A percentile compares a stretch with the other conserved stretches of the same genome.
Conservation (phyloP, 1,284 basidiomycete species). For the Rhodotorula sp. region DNA sequence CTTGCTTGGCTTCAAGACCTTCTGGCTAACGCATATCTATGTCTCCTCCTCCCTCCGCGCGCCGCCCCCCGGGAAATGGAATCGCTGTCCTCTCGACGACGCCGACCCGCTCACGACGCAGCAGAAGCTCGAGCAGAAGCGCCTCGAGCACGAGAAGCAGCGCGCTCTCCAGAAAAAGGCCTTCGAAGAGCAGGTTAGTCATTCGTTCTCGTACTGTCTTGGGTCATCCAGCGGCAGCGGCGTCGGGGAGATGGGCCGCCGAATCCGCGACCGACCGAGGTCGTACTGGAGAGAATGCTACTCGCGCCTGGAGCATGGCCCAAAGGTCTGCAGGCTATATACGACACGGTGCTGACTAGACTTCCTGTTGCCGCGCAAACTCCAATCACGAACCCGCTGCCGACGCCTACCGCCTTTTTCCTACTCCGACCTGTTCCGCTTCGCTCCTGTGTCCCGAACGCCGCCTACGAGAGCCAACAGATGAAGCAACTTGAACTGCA, state of each 20-base stretch:
- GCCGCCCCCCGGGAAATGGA: not conserved
- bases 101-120: not conserved
- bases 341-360: not conserved
- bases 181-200: slow-evolving; percentile 89
- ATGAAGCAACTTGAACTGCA: slow-evolving; percentile 42
- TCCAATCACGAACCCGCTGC: not conserved
- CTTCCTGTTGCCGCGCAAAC: not conserved
- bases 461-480: slow-evolving; percentile 4
- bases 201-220: too few species aligned
- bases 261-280: not conserved
- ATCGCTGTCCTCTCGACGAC: not conserved
- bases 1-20: not conserved
- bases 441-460: too few species aligned
- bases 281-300: not conserved
- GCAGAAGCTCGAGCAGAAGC: slow-evolving; percentile 84
- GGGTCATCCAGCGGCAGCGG: too few species aligned
- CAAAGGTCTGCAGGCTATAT: too few species aligned
- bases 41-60: not conserved
- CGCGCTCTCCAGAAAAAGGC: slow-evolving; percentile 77
- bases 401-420: too few species aligned
- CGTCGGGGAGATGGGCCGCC: too few species aligned
- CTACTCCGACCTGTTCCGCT: not conserved
- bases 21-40: not conserved
- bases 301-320: not conserved
- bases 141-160: slow-evolving; percentile 82